Evolutionary conservation across 352 stramenopile genomes (phyloP).

Genomic region (Pythium chondricola): DNA sequence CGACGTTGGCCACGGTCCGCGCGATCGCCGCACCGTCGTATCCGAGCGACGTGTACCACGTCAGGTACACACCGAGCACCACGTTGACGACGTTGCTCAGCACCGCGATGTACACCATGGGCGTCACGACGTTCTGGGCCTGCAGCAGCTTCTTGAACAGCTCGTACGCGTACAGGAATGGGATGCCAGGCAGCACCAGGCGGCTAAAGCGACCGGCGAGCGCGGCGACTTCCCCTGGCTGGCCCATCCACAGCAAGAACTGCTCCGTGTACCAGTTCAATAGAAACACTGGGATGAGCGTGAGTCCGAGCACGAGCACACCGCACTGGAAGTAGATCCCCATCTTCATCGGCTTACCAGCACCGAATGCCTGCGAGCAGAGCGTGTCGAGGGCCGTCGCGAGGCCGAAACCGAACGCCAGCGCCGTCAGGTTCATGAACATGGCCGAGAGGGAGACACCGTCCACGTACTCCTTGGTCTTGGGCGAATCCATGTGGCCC

Average conservation of each 20-base stretch:
- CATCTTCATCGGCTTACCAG: constrained; percentile 59
- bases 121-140: constrained; percentile 79
- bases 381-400: constrained; percentile 87
- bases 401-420: constrained; percentile 72
- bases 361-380: constrained; percentile 78
- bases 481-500: constrained; percentile 58
- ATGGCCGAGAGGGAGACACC: constrained; percentile 61
- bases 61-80: constrained; percentile 62
- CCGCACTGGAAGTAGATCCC: constrained; percentile 83
- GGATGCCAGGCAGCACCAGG: constrained; percentile 61
- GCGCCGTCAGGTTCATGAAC: constrained; percentile 79
- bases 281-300: constrained; percentile 52
- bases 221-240: constrained; percentile 48
- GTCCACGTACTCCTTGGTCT: constrained; percentile 70
- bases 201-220: constrained; percentile 69
- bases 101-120: constrained; percentile 78
- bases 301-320: constrained; percentile 51
- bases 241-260: constrained; percentile 60
- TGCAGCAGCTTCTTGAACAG: constrained; percentile 82
- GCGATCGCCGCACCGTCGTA: constrained; percentile 81
- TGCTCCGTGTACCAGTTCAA: constrained; percentile 70
- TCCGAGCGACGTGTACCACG: constrained; percentile 69
- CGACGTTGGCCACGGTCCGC: constrained; percentile 45
- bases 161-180: constrained; percentile 83
- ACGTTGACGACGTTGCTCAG: constrained; percentile 78